Conservation (phyloP, 495 filamentous ascomycete species). For the Letharia lupina region DNA sequence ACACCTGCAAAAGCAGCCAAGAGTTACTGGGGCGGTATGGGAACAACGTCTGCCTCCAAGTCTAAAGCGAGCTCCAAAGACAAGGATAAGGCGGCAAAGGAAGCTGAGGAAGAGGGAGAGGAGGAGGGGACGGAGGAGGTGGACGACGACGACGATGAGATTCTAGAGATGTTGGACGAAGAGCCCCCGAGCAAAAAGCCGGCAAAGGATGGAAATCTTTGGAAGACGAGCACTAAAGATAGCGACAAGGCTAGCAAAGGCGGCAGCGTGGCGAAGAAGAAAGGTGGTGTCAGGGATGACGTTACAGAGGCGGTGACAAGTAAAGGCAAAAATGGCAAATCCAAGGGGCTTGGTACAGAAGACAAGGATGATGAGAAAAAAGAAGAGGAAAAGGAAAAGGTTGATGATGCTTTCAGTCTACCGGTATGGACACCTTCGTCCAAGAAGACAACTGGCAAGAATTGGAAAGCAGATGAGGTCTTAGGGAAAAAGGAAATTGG, state of each 20-base stretch:
- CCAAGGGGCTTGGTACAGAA: conserved; percentile 19
- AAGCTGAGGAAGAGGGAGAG: conserved; percentile 28
- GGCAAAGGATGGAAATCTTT: conserved; percentile 21
- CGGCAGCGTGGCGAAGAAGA: conserved; percentile 23
- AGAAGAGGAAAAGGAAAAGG: conserved; percentile 16
- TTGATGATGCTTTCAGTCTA: conserved; percentile 11
- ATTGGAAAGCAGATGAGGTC: conserved; percentile 37
- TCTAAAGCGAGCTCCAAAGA: conserved; percentile 36
- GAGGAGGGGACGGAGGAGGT: conserved; percentile 20
- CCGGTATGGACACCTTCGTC: conserved; percentile 34
- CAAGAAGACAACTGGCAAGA: conserved; percentile 50
- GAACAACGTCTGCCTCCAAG: conserved; percentile 31
- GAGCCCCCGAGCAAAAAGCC: conserved; percentile 20
- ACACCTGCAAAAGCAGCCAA: conserved; percentile 32
- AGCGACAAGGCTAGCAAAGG: conserved; percentile 20
- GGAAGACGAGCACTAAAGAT: conserved; percentile 26
- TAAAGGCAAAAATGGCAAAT: conserved; percentile 20
- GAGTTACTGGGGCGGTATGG: conserved; percentile 42
- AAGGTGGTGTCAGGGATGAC: conserved; percentile 20
- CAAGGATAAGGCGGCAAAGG: conserved; percentile 30
- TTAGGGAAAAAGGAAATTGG: conserved; percentile 38
- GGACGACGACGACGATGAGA: conserved; percentile 14
- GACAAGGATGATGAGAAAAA: conserved; percentile 24
- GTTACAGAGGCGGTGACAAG: conserved; percentile 12
- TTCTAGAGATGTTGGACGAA: conserved; percentile 17